Base-by-base conservation (phyloP, 768 basidiomycete species). In the Rhodosporidiobolus sp. region DNA sequence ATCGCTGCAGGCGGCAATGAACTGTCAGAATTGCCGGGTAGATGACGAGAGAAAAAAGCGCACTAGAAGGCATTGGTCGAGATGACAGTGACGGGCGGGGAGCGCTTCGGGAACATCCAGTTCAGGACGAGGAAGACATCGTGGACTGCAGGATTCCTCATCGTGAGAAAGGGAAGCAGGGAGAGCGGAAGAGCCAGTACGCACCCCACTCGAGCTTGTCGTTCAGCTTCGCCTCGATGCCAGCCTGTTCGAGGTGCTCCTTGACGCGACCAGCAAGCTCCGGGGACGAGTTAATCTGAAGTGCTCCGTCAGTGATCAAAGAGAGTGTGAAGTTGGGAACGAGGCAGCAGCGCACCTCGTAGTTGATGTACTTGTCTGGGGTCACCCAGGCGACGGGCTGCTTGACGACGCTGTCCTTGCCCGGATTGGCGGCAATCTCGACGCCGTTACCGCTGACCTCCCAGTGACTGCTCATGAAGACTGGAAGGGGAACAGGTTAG, bases 381-480 rank as follows among this genome's bases (percentile, higher is more conserved):
- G 72, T 66, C 28, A 76, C 75, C 75, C 75, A 76, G 3, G 69
- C 71, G 28, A 76, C 75, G 22, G 75, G 75, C 56, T 76, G 75
- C 49, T 76, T 76, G n/a, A 30, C 26, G 26, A 70, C 71, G 19
- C 65, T 55, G 30, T 61, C 46, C 9, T 8, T 12, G 8, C 56
- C 63, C 32, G 71, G 62, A 35, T 76, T 76, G 34, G 38, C 62
- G 4, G 72, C 61, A 8, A 76, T 68, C 67, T 69, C 53, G 48
- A 76, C 53, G 38, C 64, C 67, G 20, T 58, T 62, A 1, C 67
- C 75, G n/a, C 45, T 60, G 32, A 66, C 63, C 45, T 76, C 75
- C 75, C 75, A 76, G 55, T 76, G 75, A 20, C 72, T 72, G 34
- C 75, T 72, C 71, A 76, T 73, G 60, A 70, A 73, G 28, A 76